Evolutionary conservation across 2,329 filamentous ascomycete species (phyloP).

Genomic region (Teratosphaeria nubilosa): DNA sequence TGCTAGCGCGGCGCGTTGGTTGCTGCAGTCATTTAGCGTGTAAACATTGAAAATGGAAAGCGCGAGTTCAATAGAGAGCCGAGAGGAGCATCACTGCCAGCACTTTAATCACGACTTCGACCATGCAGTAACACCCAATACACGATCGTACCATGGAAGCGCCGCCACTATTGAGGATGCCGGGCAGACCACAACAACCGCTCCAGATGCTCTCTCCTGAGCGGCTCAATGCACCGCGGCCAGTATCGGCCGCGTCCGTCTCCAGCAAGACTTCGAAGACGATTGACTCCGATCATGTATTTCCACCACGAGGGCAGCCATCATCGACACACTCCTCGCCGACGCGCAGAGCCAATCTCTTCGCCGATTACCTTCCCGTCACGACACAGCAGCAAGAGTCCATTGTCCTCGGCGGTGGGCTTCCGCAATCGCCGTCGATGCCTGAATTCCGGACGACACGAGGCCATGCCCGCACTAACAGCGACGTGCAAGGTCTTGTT

Average conservation of each 20-base stretch:
- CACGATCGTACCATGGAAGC: conserved; percentile 23
- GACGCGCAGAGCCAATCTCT: conserved; percentile 21
- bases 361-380: conserved; percentile 20
- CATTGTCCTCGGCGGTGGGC: conserved; percentile 5
- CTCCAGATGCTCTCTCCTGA: conserved; percentile 54
- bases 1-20: not conserved
- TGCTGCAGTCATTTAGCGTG: not conserved
- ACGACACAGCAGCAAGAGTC: conserved; percentile 6
- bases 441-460: conserved; percentile 21
- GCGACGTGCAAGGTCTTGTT: conserved; percentile 49
- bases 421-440: conserved; percentile 21
- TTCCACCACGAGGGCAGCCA: not conserved
- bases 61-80: no score
- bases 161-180: conserved; percentile 40
- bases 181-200: conserved; percentile 38
- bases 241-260: conserved; percentile 28
- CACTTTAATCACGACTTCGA: not conserved
- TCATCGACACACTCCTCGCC: conserved; percentile 24
- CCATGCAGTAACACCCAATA: not conserved
- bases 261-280: conserved; percentile 27
- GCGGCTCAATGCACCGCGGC: conserved; percentile 43
- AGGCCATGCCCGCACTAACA: conserved; percentile 44
- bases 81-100: not conserved
- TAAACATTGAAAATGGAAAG: not conserved
- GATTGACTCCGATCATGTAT: conserved; percentile 6